Base-by-base conservation (phyloP, 1,139 yeast species). In the Kodamaea anthophila region DNA sequence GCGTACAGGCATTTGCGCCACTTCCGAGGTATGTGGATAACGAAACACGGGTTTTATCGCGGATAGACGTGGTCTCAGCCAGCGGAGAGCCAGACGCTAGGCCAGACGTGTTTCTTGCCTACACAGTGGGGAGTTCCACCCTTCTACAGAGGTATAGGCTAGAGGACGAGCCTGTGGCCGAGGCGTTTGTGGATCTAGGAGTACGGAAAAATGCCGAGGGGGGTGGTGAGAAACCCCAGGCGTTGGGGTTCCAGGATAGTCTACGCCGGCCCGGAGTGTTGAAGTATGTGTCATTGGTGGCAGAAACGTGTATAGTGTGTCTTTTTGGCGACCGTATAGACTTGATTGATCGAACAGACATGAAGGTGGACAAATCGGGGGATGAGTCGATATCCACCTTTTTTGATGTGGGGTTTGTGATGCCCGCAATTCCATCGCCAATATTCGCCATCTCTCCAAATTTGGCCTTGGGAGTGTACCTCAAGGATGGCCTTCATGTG, bases 321-420 rank as follows among this genome's bases (percentile, higher is more conserved):
- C 46, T 58, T 9, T 60, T 58, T 28, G 57, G 58, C 8, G 80
- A 79, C 1, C 37, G 42, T 9, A 44, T 74, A 6, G 72, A 68
- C 36, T 37, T 70, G 2, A 42, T 73, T 23, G 60, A 65, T 32
- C 51, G 77, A 24, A 37, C 43, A 8, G 44, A 53, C 3, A 47
- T 69, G 44, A 42, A 47, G 21, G 26, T 54, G 15, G 13, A 9
- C 6, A 21, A 16, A 20, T 9, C 15, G 20, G 26, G 15, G 5
- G 26, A 23, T 4, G 25, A 41, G 1, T 41, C 60, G 0, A 60
- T 77, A 1, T 47, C 65, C 3, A 59, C 74, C 1, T 47, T 79
- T 8, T 57, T 68, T 18, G 85, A 80, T 42, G 66, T 73, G 5
- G 88, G 88, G 0, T 80, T 68, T 43, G 51, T 55, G 19, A 64